These are phyloP conservation scores for Populus tremula DNA, from an alignment of 345 rosid species.

Conservation along the genomic window DNA sequence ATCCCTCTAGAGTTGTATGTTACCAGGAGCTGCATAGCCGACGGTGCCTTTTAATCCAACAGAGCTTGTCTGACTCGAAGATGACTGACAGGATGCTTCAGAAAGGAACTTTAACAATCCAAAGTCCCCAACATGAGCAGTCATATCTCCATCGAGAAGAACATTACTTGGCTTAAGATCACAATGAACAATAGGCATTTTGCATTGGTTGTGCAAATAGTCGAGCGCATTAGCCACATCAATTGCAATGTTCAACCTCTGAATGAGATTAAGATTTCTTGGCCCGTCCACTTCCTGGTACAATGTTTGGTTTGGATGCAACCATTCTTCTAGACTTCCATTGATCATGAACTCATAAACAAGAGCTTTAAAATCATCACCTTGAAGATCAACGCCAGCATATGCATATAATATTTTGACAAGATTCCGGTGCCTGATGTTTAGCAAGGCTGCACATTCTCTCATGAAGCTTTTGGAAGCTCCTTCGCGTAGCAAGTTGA, in stretches of 20 bases:
- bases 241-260: too few relatives aligned
- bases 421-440: not conserved
- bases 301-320: not conserved
- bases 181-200: too few relatives aligned
- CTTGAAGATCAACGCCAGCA: too few relatives aligned
- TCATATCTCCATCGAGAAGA: too few relatives aligned
- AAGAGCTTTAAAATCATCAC: too few relatives aligned
- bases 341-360: not conserved
- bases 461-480: not conserved
- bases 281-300: not conserved
- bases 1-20: too few relatives aligned
- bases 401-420: too few relatives aligned
- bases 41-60: slow-evolving; percentile 4
- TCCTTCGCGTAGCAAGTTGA: not conserved
- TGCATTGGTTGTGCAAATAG: too few relatives aligned
- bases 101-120: slow-evolving; percentile 11
- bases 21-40: not conserved
- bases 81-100: not conserved
- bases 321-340: slow-evolving; percentile 3
- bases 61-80: slow-evolving; percentile 6
- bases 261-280: not conserved
- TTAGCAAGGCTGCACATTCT: not conserved
- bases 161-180: too few relatives aligned
- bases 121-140: slow-evolving; percentile 14
- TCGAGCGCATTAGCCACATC: too few relatives aligned